Evolutionary conservation across 768 basidiomycete species (phyloP), one percentile per base, ranked within the genome.

Genomic region (Leccinum boreale): DNA sequence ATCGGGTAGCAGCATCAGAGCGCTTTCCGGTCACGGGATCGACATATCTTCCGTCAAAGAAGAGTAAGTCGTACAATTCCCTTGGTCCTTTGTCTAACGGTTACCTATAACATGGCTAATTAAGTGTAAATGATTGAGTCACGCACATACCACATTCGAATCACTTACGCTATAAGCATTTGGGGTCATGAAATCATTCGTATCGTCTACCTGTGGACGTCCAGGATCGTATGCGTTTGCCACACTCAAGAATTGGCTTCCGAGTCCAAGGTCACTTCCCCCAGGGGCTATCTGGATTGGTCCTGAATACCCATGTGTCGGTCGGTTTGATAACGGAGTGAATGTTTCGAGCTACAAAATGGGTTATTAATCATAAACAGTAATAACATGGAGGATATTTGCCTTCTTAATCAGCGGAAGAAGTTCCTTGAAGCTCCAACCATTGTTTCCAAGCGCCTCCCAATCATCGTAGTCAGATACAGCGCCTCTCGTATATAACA

Each of bases 391-490:
- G 9, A 12, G 5, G 6, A 1, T 53, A 8, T 1, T 8, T 56
- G 81, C 87, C 78, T 86, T 86, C 60, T 74, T 80, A 29, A 85
- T 60, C 14, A 86, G 70, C 0, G 86, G 85, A 29, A 87, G 78
- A 5, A 89, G 64, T 26, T 82, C 73, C 50, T 76, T 72, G 0
- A 82, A 81, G 5, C 84, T 75, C 87, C 87, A 89, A 2, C 85
- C 86, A 1, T 78, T 69, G 64, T 87, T 86, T 4, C 74, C 75
- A 24, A 81, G 68, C 2, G 74, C 66, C 1, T 45, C 60, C 86
- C 86, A 87, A 51, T 82, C 82, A 60, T 89, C 83, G 50, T 82
- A 86, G 64, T 89, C 87, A 0, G 85, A 86, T 2, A 83, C 80
- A 8, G 81, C 69, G 14, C 83, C 79, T 24, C 86, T 79, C 0